Evolutionary conservation across 768 basidiomycete genomes (phyloP), one percentile per base, ranked within the genome.

Genomic region (Leucocoprinus birnbaumii): DNA sequence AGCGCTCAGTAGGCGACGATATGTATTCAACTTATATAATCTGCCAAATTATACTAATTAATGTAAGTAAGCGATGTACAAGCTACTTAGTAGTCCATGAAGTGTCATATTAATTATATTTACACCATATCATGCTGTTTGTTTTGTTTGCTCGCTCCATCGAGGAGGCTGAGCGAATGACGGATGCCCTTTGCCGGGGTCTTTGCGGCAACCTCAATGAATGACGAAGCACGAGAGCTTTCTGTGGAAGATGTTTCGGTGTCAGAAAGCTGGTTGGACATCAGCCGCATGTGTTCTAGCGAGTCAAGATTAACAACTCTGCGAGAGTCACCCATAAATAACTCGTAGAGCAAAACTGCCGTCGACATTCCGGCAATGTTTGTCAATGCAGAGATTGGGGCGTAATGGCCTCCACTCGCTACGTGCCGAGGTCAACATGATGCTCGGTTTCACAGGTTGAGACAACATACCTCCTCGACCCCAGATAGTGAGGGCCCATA

Each of bases 231-330:
- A 14, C 38, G 9, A 38, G 38, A 38, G 11, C 11, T 31, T 3
- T 38, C 38, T 16, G 4, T 38, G 9, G 38, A 38, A 3, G 8
- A 10, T 14, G 4, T 16, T 3, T 38, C 38, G 38, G 16, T 38
- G 3, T 14, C 4, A 16, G 8, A 7, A 38, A 11, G 38, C 13
- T 38, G 8, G 38, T 53, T 37, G 3, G 43, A 18, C 43, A 53
- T 14, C 3, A 53, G 31, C 44, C 47, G 41, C 26, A 49, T 43
- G 19, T 55, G 54, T 40, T 55, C 46, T 40, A 55, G 10, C 14
- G 54, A 42, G 3, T 55, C 54, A 18, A 37, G 16, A 35, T 48
- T 49, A 27, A 49, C 52, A 6, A 53, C 52, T 35, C 52, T 53
- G 13, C 52, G 34, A 3, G 52, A 46, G 45, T 53, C 52, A 18